Evolutionary conservation across 306 rosid species (phyloP).

Genomic region (Dalbergia cultrata): DNA sequence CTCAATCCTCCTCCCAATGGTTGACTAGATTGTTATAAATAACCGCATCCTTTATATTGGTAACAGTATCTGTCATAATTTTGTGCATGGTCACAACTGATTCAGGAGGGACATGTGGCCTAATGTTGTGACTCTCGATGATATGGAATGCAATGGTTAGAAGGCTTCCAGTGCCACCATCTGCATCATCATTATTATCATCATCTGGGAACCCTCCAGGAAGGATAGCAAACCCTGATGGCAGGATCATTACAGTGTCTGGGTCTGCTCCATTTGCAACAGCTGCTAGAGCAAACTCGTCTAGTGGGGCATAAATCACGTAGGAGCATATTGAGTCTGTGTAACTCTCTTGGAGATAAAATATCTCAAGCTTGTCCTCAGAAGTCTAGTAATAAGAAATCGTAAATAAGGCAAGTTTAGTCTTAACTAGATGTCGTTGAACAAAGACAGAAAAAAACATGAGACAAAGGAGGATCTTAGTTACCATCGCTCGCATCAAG

Average conservation of each 20-base stretch:
- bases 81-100: conserved; percentile 41
- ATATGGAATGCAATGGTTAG: conserved; percentile 56
- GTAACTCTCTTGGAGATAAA: conserved; percentile 66
- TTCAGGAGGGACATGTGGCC: conserved; percentile 22
- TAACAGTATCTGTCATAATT: conserved; percentile 44
- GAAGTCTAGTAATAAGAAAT: conserved; percentile 50
- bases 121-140: conserved; percentile 26
- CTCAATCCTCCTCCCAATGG: conserved; percentile 22
- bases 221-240: conserved; percentile 70
- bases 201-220: conserved; percentile 44
- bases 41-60: conserved; percentile 45
- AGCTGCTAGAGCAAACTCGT: conserved; percentile 20
- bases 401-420: not conserved
- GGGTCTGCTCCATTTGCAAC: conserved; percentile 56
- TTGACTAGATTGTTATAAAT: conserved; percentile 10
- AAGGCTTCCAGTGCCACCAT: conserved; percentile 48
- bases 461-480: not conserved
- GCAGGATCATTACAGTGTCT: conserved; percentile 50
- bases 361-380: conserved; percentile 32
- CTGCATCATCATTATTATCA: not conserved
- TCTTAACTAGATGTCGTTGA: not conserved
- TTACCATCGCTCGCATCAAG: conserved; percentile 54
- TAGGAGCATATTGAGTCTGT: conserved; percentile 57
- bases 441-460: not conserved
- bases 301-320: conserved; percentile 66